Evolutionary conservation across 768 basidiomycete genomes (phyloP), one percentile per base, ranked within the genome.

Genomic region (Auriscalpium vulgare): DNA sequence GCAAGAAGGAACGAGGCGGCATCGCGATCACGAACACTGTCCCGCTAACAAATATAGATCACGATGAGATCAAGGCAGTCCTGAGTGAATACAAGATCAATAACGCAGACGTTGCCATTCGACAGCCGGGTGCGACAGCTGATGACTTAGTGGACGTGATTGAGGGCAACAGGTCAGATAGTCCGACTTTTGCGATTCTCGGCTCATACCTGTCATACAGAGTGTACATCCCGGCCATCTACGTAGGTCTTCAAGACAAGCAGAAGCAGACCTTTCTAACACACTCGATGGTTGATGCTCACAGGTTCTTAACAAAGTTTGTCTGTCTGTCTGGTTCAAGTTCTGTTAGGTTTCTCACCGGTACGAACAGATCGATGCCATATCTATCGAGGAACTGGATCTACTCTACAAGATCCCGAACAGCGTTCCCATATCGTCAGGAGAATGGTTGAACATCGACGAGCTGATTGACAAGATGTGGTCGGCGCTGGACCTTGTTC

Each of bases 131-230:
- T 56, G 92, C 90, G 7, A 97, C 93, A 1, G 83, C 94, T 1
- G 97, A 99, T 67, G 97, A 99, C 68, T 72, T 99, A 10, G 95
- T 99, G 48, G 97, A 99, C 65, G 91, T 98, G 37, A 85, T 98
- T 53, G 97, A 99, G 74, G 97, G 93, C 51, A 97, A 97, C 69
- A 76, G 94, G 84, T 85, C 60, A 56, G 78, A 58, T 54, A 35
- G 10, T 17, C 17, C 38, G 35, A 13, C 16, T 46, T 11, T 46
- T 44, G 37, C 19, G 53, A 53, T 10, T 17, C 47, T 45, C 16
- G 11, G 43, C n/a, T 21, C 17, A 13, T 37, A 38, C 46, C 29
- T 8, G 19, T 50, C 19, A 51, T 45, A 35, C 60, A 91, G 91
- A 66, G 90, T 97, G 14, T 97, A 97, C 68, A 91, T 97, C 34